A percentile compares a stretch with the other conserved stretches of the same genome.
Conservation (phyloP, 441 rosid genomes). For the Gossypium trilobum region DNA sequence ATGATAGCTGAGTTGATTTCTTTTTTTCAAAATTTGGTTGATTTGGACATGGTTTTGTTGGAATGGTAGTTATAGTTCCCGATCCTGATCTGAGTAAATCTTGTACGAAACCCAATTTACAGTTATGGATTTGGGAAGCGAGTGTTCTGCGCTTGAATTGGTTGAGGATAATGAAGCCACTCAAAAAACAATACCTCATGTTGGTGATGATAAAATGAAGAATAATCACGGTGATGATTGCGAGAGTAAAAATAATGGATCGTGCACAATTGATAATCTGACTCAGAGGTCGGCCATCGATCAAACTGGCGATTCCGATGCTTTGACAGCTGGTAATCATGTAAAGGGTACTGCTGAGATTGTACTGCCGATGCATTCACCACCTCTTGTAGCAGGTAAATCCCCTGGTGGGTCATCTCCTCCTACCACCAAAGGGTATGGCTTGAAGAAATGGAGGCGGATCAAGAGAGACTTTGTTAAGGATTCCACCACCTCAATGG, state of each 20-base stretch:
- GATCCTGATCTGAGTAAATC: constrained; percentile 41
- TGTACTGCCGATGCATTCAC: constrained; percentile 17
- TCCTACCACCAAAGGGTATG: constrained; percentile 41
- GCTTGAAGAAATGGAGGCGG: constrained; percentile 72
- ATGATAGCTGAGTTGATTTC: constrained; percentile 21
- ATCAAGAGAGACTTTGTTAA: constrained; percentile 43
- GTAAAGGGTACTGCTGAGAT: constrained; percentile 18
- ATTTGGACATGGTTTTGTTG: constrained; percentile 32
- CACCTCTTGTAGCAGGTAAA: constrained; percentile 14
- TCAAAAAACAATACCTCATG: constrained; percentile 21
- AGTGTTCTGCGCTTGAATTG: constrained; percentile 39
- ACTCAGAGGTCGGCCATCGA: constrained; percentile 13
- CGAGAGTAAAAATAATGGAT: constrained; percentile 31
- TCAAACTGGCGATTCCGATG: constrained; percentile 9
- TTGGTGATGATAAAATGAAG: constrained; percentile 18
- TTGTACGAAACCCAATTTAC: constrained; percentile 12
- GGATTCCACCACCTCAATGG: constrained; percentile 32
- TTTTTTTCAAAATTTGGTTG: constrained; percentile 24
- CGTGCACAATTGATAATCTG: constrained; percentile 23
- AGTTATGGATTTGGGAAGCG: constrained; percentile 42
- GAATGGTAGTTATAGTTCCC: constrained; percentile 49
- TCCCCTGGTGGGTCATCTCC: not conserved
- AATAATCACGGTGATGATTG: constrained; percentile 22
- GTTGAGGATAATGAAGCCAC: constrained; percentile 42
- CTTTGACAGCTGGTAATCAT: constrained; percentile 1